phyloP scores from a whole-genome alignment of 352 stramenopile genomes.

The Phytopythium ostracodes region DNA sequence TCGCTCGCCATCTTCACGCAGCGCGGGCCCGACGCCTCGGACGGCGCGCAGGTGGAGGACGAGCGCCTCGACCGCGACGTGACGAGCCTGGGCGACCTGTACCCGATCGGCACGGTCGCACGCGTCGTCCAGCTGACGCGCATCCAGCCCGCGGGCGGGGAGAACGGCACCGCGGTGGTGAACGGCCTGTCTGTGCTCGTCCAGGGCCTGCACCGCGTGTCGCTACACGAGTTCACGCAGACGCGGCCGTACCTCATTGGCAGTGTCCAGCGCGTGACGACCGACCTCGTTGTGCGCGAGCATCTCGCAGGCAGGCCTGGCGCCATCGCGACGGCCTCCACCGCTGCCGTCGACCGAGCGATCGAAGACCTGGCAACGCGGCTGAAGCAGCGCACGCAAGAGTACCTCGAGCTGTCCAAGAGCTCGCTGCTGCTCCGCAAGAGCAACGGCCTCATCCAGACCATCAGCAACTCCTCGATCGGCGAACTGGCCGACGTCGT shows the following conservation, averaged over 20 bases:
- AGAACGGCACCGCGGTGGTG: constrained; percentile 3
- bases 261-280: constrained; percentile 30
- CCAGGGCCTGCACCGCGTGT: constrained; percentile 52
- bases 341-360: constrained; percentile 11
- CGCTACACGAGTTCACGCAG: constrained; percentile 41
- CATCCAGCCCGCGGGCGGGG: constrained; percentile 30
- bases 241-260: constrained; percentile 58
- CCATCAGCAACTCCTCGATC: constrained; percentile 54
- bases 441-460: constrained; percentile 56
- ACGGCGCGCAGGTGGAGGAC: constrained; percentile 5
- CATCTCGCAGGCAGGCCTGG: constrained; percentile 7
- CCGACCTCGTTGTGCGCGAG: constrained; percentile 12
- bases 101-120: constrained; percentile 54
- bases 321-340: constrained; percentile 4
- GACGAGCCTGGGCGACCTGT: constrained; percentile 33
- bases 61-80: constrained; percentile 13
- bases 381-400: constrained; percentile 65
- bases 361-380: constrained; percentile 33
- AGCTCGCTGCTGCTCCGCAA: constrained; percentile 49
- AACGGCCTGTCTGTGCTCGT: constrained; percentile 59
- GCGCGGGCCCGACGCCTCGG: constrained; percentile 15
- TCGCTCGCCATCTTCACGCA: constrained; percentile 66
- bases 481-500: constrained; percentile 66
- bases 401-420: constrained; percentile 63
- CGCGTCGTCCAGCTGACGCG: constrained; percentile 75